Evolutionary conservation across 2,329 filamentous ascomycete species (phyloP).

Genomic region (Rugonectria rugulosa): DNA sequence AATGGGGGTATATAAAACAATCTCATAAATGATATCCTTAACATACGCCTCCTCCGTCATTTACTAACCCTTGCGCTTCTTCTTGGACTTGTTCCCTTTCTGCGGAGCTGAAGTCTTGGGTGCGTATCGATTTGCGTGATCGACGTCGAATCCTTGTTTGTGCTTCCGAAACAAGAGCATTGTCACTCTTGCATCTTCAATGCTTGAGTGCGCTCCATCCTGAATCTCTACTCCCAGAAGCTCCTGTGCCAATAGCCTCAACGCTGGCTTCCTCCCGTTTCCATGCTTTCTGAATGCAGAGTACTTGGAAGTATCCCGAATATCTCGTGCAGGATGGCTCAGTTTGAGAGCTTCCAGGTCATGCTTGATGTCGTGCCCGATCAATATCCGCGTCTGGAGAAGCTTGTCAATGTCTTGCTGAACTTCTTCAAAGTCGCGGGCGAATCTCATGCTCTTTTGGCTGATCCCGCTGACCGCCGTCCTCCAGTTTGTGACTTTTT

Average conservation of each 20-base stretch:
- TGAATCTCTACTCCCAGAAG: conserved; percentile 70
- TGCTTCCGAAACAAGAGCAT: conserved; percentile 88
- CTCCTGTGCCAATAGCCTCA: conserved; percentile 65
- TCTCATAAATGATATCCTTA: conserved; percentile 1
- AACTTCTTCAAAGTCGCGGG: conserved; percentile 77
- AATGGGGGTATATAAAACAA: conserved; percentile 32
- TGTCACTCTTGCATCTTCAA: conserved; percentile 84
- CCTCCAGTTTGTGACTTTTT: conserved; percentile 87
- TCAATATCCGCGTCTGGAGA: conserved; percentile 73
- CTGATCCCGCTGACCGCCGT: conserved; percentile 86
- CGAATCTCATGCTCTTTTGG: conserved; percentile 73
- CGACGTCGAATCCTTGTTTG: conserved; percentile 85
- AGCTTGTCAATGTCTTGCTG: conserved; percentile 75
- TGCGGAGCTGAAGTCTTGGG: conserved; percentile 38
- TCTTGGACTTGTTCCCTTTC: conserved; percentile 52
- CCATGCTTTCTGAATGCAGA: conserved; percentile 75
- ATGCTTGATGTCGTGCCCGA: conserved; percentile 86
- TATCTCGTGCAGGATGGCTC: conserved; percentile 78
- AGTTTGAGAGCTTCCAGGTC: conserved; percentile 79
- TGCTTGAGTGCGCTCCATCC: conserved; percentile 68
- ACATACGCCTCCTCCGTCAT: background rate
- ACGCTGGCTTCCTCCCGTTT: conserved; percentile 72
- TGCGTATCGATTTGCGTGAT: conserved; percentile 74
- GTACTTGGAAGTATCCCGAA: conserved; percentile 85
- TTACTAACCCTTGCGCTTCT: conserved; percentile 47